Base-by-base conservation (phyloP, 495 filamentous ascomycete genomes). In the Lasiosphaeria miniovina region DNA sequence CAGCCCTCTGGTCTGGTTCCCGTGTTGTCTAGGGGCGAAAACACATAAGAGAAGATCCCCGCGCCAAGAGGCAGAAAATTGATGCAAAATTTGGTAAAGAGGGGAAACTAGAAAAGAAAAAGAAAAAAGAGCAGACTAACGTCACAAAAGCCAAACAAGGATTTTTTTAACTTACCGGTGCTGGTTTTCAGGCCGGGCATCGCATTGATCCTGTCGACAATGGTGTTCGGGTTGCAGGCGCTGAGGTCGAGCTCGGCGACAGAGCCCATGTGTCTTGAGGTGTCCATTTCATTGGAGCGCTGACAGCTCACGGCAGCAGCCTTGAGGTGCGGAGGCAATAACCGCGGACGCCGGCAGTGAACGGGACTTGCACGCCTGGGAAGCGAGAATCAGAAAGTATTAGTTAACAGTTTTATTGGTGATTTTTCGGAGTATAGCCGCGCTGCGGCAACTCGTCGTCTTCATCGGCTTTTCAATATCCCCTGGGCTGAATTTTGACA, bases 131-230 rank as follows among this genome's bases (percentile, higher is more conserved):
- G 35, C 49, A 33, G 45, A 62, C 41, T n/a, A 8, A 41, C 46
- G 34, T 34, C 15, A 32, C 9, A 55, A 58, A n/a, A 57, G 41
- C 61, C 32, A 57, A 58, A 45, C 36, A 48, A 61, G 45, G 36
- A 58, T 48, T 60, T 57, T 36, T 24, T n/a, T 36, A n/a, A 71
- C 78, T 77, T 55, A 80, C 78, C 78, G 56, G 78, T 71, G 50
- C 78, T 80, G 32, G 78, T 79, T 62, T 75, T 80, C 55, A 80
- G 61, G 52, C 74, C 78, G n/a, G 77, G 78, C 45, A 80, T 72
- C 31, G 73, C 68, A 56, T 78, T 77, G 67, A 79, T 75, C 64
- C 67, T 75, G 70, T 80, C 74, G 49, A 75, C 72, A 54, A 78
- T 70, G 49, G 71, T 68, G 48, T 62, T 68, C 49, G 70, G 67